Conservation (phyloP, 2,329 filamentous ascomycete species). For the Arthrinium puccinioides region DNA sequence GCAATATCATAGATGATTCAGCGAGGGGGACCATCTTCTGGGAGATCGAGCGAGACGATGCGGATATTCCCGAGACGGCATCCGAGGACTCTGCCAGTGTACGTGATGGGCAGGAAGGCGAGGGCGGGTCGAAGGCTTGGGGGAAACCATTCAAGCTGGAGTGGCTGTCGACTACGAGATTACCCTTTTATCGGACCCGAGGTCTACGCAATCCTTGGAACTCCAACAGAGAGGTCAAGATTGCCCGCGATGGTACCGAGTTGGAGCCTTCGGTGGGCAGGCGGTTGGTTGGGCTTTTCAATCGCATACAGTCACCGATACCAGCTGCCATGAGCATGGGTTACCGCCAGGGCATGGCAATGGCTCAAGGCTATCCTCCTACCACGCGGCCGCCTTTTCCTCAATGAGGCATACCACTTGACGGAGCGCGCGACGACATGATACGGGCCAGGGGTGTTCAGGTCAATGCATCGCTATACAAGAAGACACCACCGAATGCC, state of each 20-base stretch:
- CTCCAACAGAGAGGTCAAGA: slow-evolving; percentile 90
- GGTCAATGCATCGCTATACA: too few species aligned
- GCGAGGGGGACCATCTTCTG: slow-evolving; percentile 95
- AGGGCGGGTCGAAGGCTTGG: slow-evolving; percentile 58
- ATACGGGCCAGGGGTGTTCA: too few species aligned
- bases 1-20: slow-evolving; percentile 86
- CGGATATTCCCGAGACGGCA: slow-evolving; percentile 23
- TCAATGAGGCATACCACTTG: not conserved
- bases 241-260: slow-evolving; percentile 90
- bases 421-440: too few species aligned
- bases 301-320: slow-evolving; percentile 39
- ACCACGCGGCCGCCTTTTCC: slow-evolving; percentile 19
- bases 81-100: slow-evolving; percentile 18
- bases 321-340: slow-evolving; percentile 19
- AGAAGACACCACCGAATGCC: too few species aligned
- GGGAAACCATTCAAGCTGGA: slow-evolving; percentile 87
- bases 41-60: slow-evolving; percentile 67
- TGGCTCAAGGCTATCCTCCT: slow-evolving; percentile 27
- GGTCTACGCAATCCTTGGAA: slow-evolving; percentile 93
- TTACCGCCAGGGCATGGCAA: slow-evolving; percentile 25
- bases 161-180: slow-evolving; percentile 75
- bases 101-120: slow-evolving; percentile 27
- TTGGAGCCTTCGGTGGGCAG: slow-evolving; percentile 76
- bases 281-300: slow-evolving; percentile 72
- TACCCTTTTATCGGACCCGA: slow-evolving; percentile 84